Conservation (phyloP, 1,139 yeast species). For the Ogataea hybrid region DNA sequence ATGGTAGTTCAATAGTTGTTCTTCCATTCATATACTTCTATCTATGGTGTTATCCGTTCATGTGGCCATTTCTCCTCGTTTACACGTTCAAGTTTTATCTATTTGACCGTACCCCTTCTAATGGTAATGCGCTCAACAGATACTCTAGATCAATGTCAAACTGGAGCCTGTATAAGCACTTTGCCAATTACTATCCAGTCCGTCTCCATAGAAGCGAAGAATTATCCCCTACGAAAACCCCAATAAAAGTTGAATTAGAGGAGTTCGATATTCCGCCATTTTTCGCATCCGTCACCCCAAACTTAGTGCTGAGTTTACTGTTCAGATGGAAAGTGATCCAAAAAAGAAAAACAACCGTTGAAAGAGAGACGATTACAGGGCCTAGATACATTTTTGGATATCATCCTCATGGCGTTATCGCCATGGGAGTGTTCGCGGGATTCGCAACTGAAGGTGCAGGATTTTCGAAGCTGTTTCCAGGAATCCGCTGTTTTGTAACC, state of each 20-base stretch:
- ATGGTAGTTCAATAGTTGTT: constrained; percentile 67
- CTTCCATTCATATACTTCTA: constrained; percentile 52
- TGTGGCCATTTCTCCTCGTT: constrained; percentile 61
- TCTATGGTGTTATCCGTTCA: constrained; percentile 33
- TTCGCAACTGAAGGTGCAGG: constrained; percentile 79
- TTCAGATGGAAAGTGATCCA: constrained; percentile 9
- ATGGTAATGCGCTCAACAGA: constrained; percentile 65
- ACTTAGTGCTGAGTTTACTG: constrained; percentile 5
- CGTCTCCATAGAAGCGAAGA: constrained; percentile 65
- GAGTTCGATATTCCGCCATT: constrained; percentile 3
- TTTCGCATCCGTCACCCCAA: constrained; percentile 8
- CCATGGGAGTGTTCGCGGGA: constrained; percentile 88
- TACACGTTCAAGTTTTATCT: constrained; percentile 59
- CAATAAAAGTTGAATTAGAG: constrained; percentile 3
- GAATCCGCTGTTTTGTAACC: constrained; percentile 71
- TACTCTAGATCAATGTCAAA: constrained; percentile 59
- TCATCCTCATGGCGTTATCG: constrained; percentile 96
- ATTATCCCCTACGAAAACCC: constrained; percentile 66
- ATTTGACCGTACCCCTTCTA: constrained; percentile 63
- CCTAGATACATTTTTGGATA: constrained; percentile 88
- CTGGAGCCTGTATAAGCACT: constrained; percentile 66
- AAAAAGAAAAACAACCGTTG: constrained; percentile 7
- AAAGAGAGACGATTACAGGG: constrained; percentile 47
- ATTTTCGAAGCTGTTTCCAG: constrained; percentile 73
- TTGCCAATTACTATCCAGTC: constrained; percentile 80